These are phyloP conservation scores for Ogataea minuta DNA, from an alignment of 805 yeast species.

Conservation along the genomic window DNA sequence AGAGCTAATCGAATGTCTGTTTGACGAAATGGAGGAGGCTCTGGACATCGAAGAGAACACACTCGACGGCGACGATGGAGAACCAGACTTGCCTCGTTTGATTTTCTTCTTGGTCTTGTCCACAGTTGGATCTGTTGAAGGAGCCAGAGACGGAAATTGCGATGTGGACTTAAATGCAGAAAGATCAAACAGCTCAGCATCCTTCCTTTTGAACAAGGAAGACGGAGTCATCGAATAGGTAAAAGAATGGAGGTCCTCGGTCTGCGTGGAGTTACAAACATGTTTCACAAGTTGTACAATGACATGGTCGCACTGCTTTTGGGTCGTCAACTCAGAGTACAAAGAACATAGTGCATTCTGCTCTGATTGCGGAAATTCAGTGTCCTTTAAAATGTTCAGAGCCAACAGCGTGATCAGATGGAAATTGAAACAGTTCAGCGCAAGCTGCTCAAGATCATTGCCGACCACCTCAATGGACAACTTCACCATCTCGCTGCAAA, in stretches of 20 bases:
- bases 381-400: constrained; percentile 20
- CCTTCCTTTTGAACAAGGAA: constrained; percentile 26
- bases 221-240: constrained; percentile 18
- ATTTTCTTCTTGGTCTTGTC: constrained; percentile 13
- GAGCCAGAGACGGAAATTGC: constrained; percentile 12
- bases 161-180: constrained; percentile 30
- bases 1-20: constrained; percentile 29
- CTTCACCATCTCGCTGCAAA: constrained; percentile 22
- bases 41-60: constrained; percentile 30
- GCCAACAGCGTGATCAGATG: constrained; percentile 30
- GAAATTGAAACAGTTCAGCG: constrained; percentile 34
- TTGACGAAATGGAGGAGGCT: constrained; percentile 30
- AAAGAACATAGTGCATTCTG: constrained; percentile 6
- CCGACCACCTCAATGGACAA: constrained; percentile 18
- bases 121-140: constrained; percentile 16
- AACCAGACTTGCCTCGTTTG: constrained; percentile 26
- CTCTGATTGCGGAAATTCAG: not conserved
- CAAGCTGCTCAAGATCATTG: constrained; percentile 26
- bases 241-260: constrained; percentile 28
- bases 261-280: constrained; percentile 19
- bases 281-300: constrained; percentile 21
- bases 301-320: constrained; percentile 26
- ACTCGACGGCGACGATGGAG: constrained; percentile 31
- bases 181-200: constrained; percentile 24
- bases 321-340: constrained; percentile 24